Conservation (phyloP, 306 rosid genomes). For the Pyrus communis region DNA sequence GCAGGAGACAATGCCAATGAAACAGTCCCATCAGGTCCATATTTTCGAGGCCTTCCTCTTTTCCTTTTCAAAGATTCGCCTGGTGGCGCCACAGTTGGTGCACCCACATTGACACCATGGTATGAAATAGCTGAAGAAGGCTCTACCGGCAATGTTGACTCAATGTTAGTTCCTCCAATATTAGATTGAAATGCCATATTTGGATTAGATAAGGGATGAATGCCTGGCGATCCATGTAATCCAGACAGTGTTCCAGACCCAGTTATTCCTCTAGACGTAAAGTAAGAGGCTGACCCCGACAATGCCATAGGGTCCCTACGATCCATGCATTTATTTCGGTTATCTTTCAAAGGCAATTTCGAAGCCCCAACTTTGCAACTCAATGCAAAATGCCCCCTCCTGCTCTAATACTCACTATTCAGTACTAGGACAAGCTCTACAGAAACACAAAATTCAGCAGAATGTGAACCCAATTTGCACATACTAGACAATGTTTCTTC, state of each 20-base stretch:
- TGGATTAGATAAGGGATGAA: slow-evolving; percentile 49
- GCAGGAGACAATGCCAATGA: slow-evolving; percentile 70
- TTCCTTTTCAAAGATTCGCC: slow-evolving; percentile 68
- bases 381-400: slow-evolving; percentile 15
- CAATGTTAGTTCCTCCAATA: slow-evolving; percentile 50
- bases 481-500: slow-evolving; percentile 15
- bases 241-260: slow-evolving; percentile 57
- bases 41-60: slow-evolving; percentile 93
- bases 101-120: slow-evolving; percentile 66
- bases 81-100: slow-evolving; percentile 42
- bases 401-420: slow-evolving; percentile 27
- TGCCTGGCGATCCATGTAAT: slow-evolving; percentile 46
- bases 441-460: slow-evolving; percentile 15
- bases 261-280: slow-evolving; percentile 58
- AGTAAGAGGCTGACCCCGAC: slow-evolving; percentile 72
- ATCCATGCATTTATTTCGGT: slow-evolving; percentile 79
- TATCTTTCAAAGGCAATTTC: slow-evolving; percentile 22
- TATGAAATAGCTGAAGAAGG: slow-evolving; percentile 49
- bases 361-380: slow-evolving; percentile 16
- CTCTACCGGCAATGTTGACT: slow-evolving; percentile 55
- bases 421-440: slow-evolving; percentile 22
- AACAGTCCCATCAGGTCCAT: slow-evolving; percentile 78
- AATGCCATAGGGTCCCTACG: slow-evolving; percentile 81
- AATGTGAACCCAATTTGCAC: slow-evolving; percentile 15
- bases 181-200: slow-evolving; percentile 54